phyloP scores from a whole-genome alignment of 495 filamentous ascomycete genomes.

The Neurospora sp. region DNA sequence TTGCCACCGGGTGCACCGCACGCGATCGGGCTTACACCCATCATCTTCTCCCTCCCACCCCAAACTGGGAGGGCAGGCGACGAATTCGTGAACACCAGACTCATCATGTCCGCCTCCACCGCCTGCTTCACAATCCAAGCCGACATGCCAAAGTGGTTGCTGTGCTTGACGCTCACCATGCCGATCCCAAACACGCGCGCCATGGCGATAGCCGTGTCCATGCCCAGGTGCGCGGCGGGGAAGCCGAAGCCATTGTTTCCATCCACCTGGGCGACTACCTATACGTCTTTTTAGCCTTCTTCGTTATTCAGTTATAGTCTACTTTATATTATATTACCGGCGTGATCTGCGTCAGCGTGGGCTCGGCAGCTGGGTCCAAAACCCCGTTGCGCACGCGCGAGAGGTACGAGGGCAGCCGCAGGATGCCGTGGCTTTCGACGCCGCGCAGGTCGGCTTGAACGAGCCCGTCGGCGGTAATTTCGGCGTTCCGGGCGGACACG shows the following conservation, averaged over 20 bases:
- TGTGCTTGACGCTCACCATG: conserved; percentile 60
- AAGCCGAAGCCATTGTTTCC: conserved; percentile 69
- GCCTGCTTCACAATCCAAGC: conserved; percentile 72
- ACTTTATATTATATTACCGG: conserved; percentile 26
- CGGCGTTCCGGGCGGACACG: conserved; percentile 44
- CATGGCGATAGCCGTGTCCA: conserved; percentile 53
- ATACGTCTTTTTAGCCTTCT: too few relatives aligned
- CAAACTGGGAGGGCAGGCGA: conserved; percentile 65
- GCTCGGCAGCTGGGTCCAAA: conserved; percentile 46
- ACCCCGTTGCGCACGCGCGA: conserved; percentile 54
- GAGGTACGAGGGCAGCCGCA: conserved; percentile 68
- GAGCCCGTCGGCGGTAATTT: conserved; percentile 50
- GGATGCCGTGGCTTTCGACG: conserved; percentile 69
- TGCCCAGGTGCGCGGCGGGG: conserved; percentile 51
- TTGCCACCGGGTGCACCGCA: conserved; percentile 58
- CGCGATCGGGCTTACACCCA: conserved; percentile 71
- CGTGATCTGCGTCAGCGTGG: conserved; percentile 48
- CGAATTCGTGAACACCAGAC: conserved; percentile 69
- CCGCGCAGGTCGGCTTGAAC: conserved; percentile 66
- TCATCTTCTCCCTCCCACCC: conserved; percentile 54
- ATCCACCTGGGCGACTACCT: conserved; percentile 51
- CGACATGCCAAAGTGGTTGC: conserved; percentile 74
- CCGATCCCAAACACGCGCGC: conserved; percentile 59
- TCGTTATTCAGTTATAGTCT: too few relatives aligned
- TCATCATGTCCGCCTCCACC: conserved; percentile 60